Evolutionary conservation across 352 stramenopile species (phyloP), one percentile per base, ranked within the genome.

Genomic region (Pythium brachiatum): DNA sequence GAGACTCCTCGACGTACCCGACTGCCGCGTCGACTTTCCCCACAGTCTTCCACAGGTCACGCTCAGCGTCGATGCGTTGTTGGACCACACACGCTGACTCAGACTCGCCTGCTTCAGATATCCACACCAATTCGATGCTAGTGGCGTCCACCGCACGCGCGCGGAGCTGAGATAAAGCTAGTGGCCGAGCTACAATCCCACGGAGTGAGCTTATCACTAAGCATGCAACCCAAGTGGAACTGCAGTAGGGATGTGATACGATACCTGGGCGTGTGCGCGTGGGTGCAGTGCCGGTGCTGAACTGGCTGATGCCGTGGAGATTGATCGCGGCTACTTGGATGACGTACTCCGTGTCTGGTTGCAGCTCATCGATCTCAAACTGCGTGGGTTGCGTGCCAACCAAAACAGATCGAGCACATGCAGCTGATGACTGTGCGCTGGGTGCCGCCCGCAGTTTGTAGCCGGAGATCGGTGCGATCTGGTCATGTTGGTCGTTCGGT

Each of bases 391-490:
- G 51, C 5, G 78, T 67, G 7, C 65, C 60, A 1, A 73, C 69
- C n/a, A 87, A 48, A 0, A 77, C 20, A 44, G 71, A 36, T 13
- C 53, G 21, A 4, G 29, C 7, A 71, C 68, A 7, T 6, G 3
- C 1, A 52, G 59, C 0, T 21, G 55, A 48, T 60, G 6, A 20
- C 5, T 7, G 51, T 69, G 5, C 61, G 53, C n/a, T 20, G 68
- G 44, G 21, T 7, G 46, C 47, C 32, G 38, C 60, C 76, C 21
- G 36, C 32, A 92, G 62, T 55, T 87, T 86, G 70, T 88, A 92
- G 18, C 78, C 76, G 8, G 83, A 92, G 11, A 88, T 74, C 7
- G 83, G 80, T 21, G 81, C 62, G 21, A 78, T 69, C 39, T 92
- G 68, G 51, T 88, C 61, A 41, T 66, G 56, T 43, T 51, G 44